phyloP scores from a whole-genome alignment of 176 grass and related monocot genomes.

The Eremochloa ophiuroides region DNA sequence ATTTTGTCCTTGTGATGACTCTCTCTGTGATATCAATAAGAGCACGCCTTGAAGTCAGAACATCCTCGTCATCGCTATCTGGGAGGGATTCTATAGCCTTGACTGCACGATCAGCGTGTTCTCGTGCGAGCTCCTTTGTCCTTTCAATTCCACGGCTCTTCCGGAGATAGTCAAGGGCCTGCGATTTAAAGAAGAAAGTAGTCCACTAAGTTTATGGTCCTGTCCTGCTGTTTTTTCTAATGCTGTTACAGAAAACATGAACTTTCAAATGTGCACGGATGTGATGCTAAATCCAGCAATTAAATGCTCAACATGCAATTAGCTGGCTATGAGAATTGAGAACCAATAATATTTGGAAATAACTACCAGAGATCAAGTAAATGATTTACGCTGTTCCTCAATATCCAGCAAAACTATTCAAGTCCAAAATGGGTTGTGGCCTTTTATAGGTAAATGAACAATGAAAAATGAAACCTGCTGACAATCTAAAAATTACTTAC shows the following conservation, averaged over 20 bases:
- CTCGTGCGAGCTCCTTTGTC: constrained; percentile 60
- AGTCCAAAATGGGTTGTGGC: neutral
- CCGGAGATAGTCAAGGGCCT: constrained; percentile 67
- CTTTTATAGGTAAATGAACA: neutral
- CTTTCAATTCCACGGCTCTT: constrained; percentile 80
- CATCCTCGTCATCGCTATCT: constrained; percentile 76
- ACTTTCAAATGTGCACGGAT: neutral
- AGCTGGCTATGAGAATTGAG: neutral
- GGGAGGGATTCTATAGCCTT: constrained; percentile 77
- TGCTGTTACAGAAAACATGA: neutral
- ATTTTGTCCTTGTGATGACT: constrained; percentile 78
- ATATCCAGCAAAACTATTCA: neutral
- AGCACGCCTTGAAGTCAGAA: constrained; percentile 64
- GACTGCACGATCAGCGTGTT: constrained; percentile 51
- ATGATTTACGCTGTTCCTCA: neutral
- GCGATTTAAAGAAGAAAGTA: constrained; percentile 15
- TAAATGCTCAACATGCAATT: neutral
- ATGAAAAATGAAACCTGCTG: neutral
- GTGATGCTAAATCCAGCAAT: neutral
- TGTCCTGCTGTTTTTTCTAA: neutral
- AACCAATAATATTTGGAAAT: neutral
- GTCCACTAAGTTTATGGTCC: neutral
- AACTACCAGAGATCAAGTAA: neutral
- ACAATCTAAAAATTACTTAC: constrained; percentile 42
- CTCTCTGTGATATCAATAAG: constrained; percentile 71